phyloP scores from a whole-genome alignment of 1,284 basidiomycete genomes.

The Ceratobasidium sp. region DNA sequence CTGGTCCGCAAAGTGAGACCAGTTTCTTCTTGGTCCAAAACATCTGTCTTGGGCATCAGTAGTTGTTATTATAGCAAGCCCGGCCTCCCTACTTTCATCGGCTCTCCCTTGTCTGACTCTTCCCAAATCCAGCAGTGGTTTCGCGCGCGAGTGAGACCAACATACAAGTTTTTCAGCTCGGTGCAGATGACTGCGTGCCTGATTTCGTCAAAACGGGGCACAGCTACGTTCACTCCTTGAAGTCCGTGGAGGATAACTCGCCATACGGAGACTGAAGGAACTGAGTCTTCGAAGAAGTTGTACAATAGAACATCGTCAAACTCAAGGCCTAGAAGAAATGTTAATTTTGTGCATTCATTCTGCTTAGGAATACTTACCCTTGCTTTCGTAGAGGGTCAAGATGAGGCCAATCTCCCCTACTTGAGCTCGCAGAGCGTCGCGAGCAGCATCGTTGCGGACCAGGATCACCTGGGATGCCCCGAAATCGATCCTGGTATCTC shows the following conservation, averaged over 20 bases:
- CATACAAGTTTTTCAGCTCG: conserved; percentile 45
- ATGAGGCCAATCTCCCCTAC: conserved; percentile 73
- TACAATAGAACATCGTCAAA: conserved; percentile 47
- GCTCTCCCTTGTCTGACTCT: conserved; percentile 20
- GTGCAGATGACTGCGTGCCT: conserved; percentile 42
- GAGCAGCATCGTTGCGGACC: conserved; percentile 68
- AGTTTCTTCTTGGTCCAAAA: conserved; percentile 62
- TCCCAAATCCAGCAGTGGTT: conserved; percentile 45
- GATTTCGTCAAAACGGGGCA: conserved; percentile 24
- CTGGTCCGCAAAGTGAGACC: conserved; percentile 59
- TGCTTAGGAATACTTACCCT: conserved; percentile 61
- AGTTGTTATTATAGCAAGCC: background rate
- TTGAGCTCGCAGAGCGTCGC: conserved; percentile 61
- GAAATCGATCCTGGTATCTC: conserved; percentile 41
- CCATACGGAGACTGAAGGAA: conserved; percentile 21
- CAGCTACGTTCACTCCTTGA: conserved; percentile 16
- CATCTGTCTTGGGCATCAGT: background rate
- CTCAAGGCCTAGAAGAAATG: conserved; percentile 41
- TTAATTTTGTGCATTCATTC: background rate
- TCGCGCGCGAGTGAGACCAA: conserved; percentile 43
- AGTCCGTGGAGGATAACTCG: conserved; percentile 20
- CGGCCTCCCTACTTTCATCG: conserved; percentile 39
- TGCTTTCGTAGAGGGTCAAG: conserved; percentile 76
- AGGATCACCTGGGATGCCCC: conserved; percentile 59
- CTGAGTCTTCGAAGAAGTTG: conserved; percentile 45